A percentile compares a stretch with the other conserved stretches of the same genome.
Conservation (phyloP, 371 early-diverging fungal species). For the Choanephora cucurbitarum region DNA sequence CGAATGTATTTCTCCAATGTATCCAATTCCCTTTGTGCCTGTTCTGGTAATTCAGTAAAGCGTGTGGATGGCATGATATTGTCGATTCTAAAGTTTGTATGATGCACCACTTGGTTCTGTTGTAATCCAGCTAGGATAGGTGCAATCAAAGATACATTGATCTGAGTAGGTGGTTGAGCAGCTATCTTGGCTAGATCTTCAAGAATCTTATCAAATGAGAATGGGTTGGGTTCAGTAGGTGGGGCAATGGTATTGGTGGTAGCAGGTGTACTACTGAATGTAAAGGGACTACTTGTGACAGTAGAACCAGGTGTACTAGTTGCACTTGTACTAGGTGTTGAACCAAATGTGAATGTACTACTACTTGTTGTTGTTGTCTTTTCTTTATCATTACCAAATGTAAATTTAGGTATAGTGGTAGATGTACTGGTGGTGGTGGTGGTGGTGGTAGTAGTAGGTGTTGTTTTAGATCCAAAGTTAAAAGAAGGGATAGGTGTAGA, state of each 20-base stretch:
- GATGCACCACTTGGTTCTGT: conserved; percentile 35
- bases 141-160: conserved; percentile 34
- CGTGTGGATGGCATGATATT: conserved; percentile 40
- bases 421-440: not conserved
- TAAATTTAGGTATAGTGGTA: conserved; percentile 12
- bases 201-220: conserved; percentile 35
- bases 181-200: conserved; percentile 31
- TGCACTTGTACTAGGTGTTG: not conserved
- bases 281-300: conserved; percentile 22
- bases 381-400: conserved; percentile 22
- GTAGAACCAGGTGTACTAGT: too few relatives aligned
- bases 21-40: conserved; percentile 46
- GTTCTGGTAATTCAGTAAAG: conserved; percentile 46
- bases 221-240: conserved; percentile 30
- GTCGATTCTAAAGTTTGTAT: conserved; percentile 49
- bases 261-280: conserved; percentile 17
- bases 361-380: not conserved
- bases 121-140: conserved; percentile 28
- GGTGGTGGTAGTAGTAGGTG: conserved; percentile 5
- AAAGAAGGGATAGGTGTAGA: not conserved
- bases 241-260: not conserved
- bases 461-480: conserved; percentile 5
- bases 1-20: conserved; percentile 42
- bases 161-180: conserved; percentile 32
- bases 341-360: too few relatives aligned